Percentiles rank a stretch among this genome's conserved stretches.
Conservation (phyloP, 495 filamentous ascomycete genomes). For the Daldinia vernicosa region DNA sequence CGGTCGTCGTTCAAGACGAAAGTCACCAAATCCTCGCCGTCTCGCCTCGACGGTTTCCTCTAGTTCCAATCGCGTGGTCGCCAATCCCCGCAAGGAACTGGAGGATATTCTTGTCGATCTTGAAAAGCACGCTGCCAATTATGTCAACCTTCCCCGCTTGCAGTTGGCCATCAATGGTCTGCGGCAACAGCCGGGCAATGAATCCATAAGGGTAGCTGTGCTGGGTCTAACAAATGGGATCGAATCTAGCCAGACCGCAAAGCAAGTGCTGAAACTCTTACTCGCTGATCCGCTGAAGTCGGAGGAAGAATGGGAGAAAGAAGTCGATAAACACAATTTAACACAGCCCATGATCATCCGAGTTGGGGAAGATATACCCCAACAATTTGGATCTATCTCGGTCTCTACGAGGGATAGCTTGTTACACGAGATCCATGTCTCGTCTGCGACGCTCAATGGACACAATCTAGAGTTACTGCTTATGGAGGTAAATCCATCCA, state of each 20-base stretch:
- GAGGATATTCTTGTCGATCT: conserved; percentile 69
- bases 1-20: conserved; percentile 28
- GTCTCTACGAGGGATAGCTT: conserved; percentile 44
- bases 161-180: conserved; percentile 82
- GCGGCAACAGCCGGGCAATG: conserved; percentile 65
- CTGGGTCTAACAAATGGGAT: conserved; percentile 54
- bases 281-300: conserved; percentile 79
- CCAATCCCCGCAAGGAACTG: conserved; percentile 59
- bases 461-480: conserved; percentile 82
- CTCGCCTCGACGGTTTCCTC: conserved; percentile 24
- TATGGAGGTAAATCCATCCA: conserved; percentile 60
- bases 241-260: conserved; percentile 51
- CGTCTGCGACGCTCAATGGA: conserved; percentile 71
- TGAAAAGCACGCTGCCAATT: conserved; percentile 67
- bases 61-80: not conserved
- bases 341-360: conserved; percentile 57
- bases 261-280: conserved; percentile 71
- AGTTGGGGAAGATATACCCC: conserved; percentile 43
- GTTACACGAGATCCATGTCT: conserved; percentile 63
- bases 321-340: conserved; percentile 61
- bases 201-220: conserved; percentile 75
- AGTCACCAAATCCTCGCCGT: conserved; percentile 29
- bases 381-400: conserved; percentile 36
- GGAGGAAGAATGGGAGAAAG: conserved; percentile 74
- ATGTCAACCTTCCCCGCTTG: conserved; percentile 78